These are phyloP conservation scores for Penstemon davidsonii DNA, from an alignment of 257 asterid genomes.

Conservation along the genomic window DNA sequence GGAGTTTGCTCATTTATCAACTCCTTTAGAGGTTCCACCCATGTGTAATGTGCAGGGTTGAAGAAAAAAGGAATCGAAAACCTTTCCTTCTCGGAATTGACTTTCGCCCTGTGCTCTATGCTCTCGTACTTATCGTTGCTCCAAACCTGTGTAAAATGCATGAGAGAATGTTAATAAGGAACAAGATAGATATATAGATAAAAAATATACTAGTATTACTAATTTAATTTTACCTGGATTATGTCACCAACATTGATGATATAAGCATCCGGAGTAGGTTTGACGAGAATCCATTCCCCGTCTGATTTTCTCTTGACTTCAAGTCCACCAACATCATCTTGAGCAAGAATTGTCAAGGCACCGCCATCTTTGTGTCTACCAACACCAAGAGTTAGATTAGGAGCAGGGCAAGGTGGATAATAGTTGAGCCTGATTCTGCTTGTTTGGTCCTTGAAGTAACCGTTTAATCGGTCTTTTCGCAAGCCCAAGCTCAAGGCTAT, in stretches of 20 bases:
- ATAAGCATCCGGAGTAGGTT: constrained; percentile 26
- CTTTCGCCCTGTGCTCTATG: constrained; percentile 28
- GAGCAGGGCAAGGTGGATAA: constrained; percentile 57
- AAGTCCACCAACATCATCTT: constrained; percentile 29
- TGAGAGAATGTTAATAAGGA: too few species aligned
- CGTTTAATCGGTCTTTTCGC: constrained; percentile 34
- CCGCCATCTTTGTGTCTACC: constrained; percentile 62
- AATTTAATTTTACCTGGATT: constrained; percentile 4
- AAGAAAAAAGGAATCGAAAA: constrained; percentile 33
- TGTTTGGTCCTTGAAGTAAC: constrained; percentile 40
- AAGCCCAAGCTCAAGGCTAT: constrained; percentile 58
- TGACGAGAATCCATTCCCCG: constrained; percentile 22
- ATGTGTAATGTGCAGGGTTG: constrained; percentile 31
- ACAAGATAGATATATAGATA: too few species aligned
- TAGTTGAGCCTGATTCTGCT: constrained; percentile 48
- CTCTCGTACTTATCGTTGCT: constrained; percentile 28
- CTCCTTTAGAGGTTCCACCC: constrained; percentile 34
- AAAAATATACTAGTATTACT: too few species aligned
- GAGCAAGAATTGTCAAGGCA: constrained; percentile 32
- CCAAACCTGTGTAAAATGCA: constrained; percentile 21
- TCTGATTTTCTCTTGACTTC: constrained; percentile 25
- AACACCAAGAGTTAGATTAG: constrained; percentile 56
- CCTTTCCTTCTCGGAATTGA: constrained; percentile 29
- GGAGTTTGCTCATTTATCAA: constrained; percentile 22
- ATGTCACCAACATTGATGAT: constrained; percentile 24